Conservation (phyloP, 345 rosid species). For the Carallia pectinifolia region DNA sequence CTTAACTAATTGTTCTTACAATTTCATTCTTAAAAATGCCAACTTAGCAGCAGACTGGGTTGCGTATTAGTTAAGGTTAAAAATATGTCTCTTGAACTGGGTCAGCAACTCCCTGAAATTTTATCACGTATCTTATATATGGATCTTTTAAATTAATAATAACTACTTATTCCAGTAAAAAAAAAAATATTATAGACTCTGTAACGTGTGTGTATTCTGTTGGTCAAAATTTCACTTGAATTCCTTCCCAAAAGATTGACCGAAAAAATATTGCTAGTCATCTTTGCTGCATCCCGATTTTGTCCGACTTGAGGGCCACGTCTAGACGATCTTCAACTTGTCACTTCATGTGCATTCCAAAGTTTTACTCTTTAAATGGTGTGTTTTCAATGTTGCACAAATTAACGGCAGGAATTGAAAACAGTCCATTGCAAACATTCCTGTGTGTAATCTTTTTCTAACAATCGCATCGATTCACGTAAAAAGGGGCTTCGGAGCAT, state of each 20-base stretch:
- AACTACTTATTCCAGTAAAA: too few relatives aligned
- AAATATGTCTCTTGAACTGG: too few relatives aligned
- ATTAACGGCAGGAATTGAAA: constrained; percentile 4
- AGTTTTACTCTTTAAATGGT: background rate
- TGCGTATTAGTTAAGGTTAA: too few relatives aligned
- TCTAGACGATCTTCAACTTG: background rate
- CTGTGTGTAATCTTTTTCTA: background rate
- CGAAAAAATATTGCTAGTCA: constrained; percentile 3
- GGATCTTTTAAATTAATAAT: too few relatives aligned
- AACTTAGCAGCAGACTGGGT: too few relatives aligned
- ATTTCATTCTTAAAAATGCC: too few relatives aligned
- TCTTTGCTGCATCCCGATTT: too few relatives aligned
- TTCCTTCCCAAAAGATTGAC: background rate
- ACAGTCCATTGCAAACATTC: constrained; percentile 1
- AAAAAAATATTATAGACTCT: too few relatives aligned
- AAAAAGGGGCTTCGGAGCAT: constrained; percentile 2
- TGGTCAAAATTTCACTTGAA: background rate
- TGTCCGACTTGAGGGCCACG: too few relatives aligned
- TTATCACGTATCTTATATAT: too few relatives aligned
- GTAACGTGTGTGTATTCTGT: background rate
- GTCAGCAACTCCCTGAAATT: too few relatives aligned
- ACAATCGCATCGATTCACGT: background rate
- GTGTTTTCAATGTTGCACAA: constrained; percentile 1
- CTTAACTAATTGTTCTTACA: too few relatives aligned
- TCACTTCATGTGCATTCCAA: background rate